phyloP scores from a whole-genome alignment of 2,329 filamentous ascomycete genomes.

The Exophiala alcalophila region DNA sequence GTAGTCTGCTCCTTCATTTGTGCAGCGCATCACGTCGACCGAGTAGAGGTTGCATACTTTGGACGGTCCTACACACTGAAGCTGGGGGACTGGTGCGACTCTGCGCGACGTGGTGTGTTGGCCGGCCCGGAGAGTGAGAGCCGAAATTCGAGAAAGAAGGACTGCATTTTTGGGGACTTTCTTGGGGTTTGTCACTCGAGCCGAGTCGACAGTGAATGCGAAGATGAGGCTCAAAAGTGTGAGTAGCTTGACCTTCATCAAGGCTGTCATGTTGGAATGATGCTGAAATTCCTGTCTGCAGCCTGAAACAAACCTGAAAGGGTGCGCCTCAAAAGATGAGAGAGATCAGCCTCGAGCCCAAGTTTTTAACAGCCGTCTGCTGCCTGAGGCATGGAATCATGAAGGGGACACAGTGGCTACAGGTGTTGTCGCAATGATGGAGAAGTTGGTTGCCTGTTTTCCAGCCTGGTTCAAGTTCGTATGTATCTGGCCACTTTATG shows the following conservation, averaged over 20 bases:
- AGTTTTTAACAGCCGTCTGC: background rate
- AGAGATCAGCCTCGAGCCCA: background rate
- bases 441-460: slow-evolving; percentile 19
- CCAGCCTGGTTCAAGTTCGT: background rate
- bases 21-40: slow-evolving; percentile 83
- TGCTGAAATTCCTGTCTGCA: background rate
- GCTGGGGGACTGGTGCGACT: slow-evolving; percentile 71
- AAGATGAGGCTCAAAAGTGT: slow-evolving; percentile 19
- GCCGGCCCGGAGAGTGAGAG: slow-evolving; percentile 71
- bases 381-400: background rate
- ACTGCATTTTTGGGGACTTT: slow-evolving; percentile 48
- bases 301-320: slow-evolving; percentile 8
- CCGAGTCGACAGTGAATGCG: slow-evolving; percentile 13
- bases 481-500: too few species aligned
- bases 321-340: background rate
- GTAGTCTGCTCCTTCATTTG: slow-evolving; percentile 79
- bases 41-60: slow-evolving; percentile 66
- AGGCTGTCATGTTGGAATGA: background rate
- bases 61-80: slow-evolving; percentile 69
- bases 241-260: slow-evolving; percentile 8
- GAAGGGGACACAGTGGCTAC: slow-evolving; percentile 22
- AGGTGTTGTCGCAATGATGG: slow-evolving; percentile 1
- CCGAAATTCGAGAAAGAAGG: slow-evolving; percentile 65
- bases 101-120: slow-evolving; percentile 72
- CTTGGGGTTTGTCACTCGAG: slow-evolving; percentile 32